Evolutionary conservation across 768 basidiomycete genomes (phyloP).

Genomic region (Leccinum rimulosum): DNA sequence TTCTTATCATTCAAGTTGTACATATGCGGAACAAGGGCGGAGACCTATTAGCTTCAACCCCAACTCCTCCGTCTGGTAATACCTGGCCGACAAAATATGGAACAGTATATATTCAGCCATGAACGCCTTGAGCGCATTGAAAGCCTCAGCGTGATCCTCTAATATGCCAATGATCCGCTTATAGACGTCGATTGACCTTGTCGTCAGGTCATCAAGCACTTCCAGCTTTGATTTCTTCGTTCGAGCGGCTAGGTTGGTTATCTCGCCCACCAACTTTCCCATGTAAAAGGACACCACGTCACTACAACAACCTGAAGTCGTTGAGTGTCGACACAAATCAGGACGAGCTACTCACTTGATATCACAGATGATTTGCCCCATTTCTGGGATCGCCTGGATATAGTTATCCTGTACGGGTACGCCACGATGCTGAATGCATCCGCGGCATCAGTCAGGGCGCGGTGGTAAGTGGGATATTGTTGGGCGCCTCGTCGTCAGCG

Average conservation of each 20-base stretch:
- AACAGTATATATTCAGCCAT: constrained; percentile 2
- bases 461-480: not conserved
- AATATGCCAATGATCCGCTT: constrained; percentile 21
- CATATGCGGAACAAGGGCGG: not conserved
- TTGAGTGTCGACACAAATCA: not conserved
- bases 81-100: constrained; percentile 19
- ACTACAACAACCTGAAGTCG: too few relatives aligned
- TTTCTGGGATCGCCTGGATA: not conserved
- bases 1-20: too few relatives aligned
- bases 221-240: not conserved
- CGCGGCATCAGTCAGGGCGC: not conserved
- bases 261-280: too few relatives aligned
- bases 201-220: not conserved
- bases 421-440: not conserved
- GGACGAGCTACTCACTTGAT: not conserved
- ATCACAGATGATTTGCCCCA: not conserved
- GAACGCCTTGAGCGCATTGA: not conserved
- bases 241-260: not conserved
- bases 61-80: constrained; percentile 18
- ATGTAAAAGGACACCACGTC: too few relatives aligned
- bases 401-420: not conserved
- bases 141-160: constrained; percentile 2
- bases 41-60: not conserved
- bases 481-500: not conserved
- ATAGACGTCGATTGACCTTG: not conserved